A percentile compares a stretch with the other conserved stretches of the same genome.
Evolutionary conservation across 108 stramenopile species (phyloP).

Genomic region (Epithemia pelagica): DNA sequence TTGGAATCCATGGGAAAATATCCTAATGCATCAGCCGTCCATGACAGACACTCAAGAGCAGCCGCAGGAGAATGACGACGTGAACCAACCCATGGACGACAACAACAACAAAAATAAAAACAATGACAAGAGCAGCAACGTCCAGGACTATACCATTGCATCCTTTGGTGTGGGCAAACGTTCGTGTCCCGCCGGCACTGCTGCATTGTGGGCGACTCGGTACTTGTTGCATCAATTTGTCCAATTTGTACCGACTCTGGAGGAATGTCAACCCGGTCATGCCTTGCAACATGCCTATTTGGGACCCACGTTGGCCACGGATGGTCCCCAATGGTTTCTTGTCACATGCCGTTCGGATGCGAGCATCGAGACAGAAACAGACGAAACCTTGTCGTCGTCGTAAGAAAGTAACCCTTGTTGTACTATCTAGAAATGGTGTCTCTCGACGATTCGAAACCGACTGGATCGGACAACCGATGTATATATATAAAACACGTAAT

Average conservation of each 20-base stretch:
- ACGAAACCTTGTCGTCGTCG: slow-evolving; percentile 4
- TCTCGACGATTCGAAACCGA: too few species aligned
- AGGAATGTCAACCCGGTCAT: not conserved
- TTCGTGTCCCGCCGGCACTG: slow-evolving; percentile 3
- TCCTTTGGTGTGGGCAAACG: slow-evolving; percentile 14
- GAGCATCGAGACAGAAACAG: not conserved
- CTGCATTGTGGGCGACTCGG: slow-evolving; percentile 5
- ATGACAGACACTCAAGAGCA: not conserved
- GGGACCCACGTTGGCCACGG: not conserved
- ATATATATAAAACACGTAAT: too few species aligned
- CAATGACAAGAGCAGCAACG: not conserved
- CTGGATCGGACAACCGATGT: too few species aligned
- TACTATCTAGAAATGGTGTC: too few species aligned
- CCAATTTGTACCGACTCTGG: not conserved
- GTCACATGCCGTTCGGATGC: not conserved
- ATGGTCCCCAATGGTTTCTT: not conserved
- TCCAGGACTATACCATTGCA: not conserved
- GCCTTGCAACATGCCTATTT: not conserved
- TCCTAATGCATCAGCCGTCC: not conserved
- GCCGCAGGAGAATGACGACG: not conserved
- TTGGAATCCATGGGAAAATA: slow-evolving; percentile 4
- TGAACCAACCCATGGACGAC: not conserved
- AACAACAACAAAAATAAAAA: not conserved
- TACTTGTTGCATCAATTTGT: not conserved
- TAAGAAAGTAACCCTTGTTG: slow-evolving; percentile 6